Evolutionary conservation across 441 rosid genomes (phyloP), one percentile per base, ranked within the genome.

Genomic region (Geranium incanum): DNA sequence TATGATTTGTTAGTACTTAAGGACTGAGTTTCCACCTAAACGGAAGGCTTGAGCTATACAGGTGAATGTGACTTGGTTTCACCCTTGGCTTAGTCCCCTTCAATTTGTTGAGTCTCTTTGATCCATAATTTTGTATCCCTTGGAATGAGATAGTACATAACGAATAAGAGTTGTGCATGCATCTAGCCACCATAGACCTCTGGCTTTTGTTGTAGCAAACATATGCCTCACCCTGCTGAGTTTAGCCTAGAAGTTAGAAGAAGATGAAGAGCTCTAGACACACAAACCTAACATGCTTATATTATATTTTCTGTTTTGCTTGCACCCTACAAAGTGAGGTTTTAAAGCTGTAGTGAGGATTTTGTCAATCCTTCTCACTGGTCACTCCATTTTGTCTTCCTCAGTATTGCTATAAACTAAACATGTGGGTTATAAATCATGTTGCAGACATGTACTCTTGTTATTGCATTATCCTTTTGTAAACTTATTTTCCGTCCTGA

Each of bases 381-480:
- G 11, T 23, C 33, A n/a, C 64, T 18, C 13, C 21, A 15, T 0
- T 16, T 55, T 55, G 3, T 55, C 60, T 15, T 19, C 21, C 21
- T 55, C 57, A 13, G 16, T 50, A 3, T 23, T 62, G 66, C n/a
- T 62, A 36, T 62, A 2, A 21, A 9, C 66, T 9, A 19, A 23
- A 62, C 9, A 9, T 9, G n/a, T 23, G n/a, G 66, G 36, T 21
- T 23, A 21, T 62, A 62, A 21, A 21, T 60, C 66, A 21, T 21
- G 66, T 62, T 62, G 66, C 36, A 62, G 36, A 62, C 66, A 63
- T 63, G 67, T 38, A 63, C 36, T 38, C 23, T 18, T 8, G 36
- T 23, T 36, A 21, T 8, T 60, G 65, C 33, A 6, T 33, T 7
- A 7, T 23, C 65, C 65, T 60, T 19, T 12, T 63, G 16, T 63